These are phyloP conservation scores for Diaporthe nobilis DNA, from an alignment of 2,329 filamentous ascomycete species.

Conservation along the genomic window DNA sequence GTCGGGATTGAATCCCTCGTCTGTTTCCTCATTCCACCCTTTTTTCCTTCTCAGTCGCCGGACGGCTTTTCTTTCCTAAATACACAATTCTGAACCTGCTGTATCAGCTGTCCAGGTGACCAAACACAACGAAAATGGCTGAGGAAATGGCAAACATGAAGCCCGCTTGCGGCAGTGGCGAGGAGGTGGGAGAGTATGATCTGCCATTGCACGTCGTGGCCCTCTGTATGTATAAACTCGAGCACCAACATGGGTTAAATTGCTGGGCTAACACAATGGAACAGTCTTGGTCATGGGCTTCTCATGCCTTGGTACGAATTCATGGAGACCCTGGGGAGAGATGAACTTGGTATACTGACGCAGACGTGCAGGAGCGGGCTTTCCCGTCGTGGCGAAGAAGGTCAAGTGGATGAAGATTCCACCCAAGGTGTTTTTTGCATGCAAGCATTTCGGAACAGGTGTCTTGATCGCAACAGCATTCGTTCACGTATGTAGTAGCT, in stretches of 20 bases:
- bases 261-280: conserved; percentile 8
- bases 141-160: conserved; percentile 50
- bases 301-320: conserved; percentile 55
- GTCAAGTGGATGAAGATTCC: conserved; percentile 71
- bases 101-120: conserved; percentile 26
- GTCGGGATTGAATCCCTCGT: conserved; percentile 37
- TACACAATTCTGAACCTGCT: conserved; percentile 12
- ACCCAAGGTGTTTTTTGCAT: conserved; percentile 70
- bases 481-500: conserved; percentile 68
- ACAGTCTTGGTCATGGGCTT: conserved; percentile 57
- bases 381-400: conserved; percentile 68
- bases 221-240: conserved; percentile 51
- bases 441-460: conserved; percentile 78
- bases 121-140: conserved; percentile 27
- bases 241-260: background rate
- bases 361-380: conserved; percentile 54
- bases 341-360: conserved; percentile 4
- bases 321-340: background rate
- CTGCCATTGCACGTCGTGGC: conserved; percentile 57
- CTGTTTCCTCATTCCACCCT: conserved; percentile 40
- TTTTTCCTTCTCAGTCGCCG: conserved; percentile 38
- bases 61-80: conserved; percentile 30
- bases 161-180: conserved; percentile 56
- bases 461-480: conserved; percentile 82
- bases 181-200: conserved; percentile 57